Percentiles rank a stretch among this genome's conserved stretches.
Conservation (phyloP, 305 asterid genomes). For the Fraxinus sp. region DNA sequence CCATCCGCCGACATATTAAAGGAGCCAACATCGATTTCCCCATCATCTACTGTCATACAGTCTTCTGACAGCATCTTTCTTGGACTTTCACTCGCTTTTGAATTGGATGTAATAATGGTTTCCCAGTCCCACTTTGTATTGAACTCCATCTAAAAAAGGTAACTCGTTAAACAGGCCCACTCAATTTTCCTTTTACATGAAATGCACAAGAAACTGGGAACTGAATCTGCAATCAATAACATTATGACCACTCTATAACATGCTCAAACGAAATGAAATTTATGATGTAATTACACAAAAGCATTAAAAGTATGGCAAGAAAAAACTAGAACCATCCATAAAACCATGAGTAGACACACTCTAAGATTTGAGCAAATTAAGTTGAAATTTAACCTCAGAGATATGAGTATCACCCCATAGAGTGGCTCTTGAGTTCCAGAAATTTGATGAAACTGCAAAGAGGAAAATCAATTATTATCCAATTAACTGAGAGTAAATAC, state of each 20-base stretch:
- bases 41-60: constrained; percentile 61
- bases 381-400: constrained; percentile 3
- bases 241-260: constrained; percentile 18
- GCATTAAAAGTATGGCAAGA: background rate
- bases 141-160: constrained; percentile 62
- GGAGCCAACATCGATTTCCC: constrained; percentile 58
- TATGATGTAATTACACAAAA: background rate
- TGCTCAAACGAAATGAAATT: background rate
- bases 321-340: background rate
- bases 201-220: constrained; percentile 31
- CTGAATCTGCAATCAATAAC: constrained; percentile 26
- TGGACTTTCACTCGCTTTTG: constrained; percentile 52
- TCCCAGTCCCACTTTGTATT: constrained; percentile 74
- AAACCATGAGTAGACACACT: background rate
- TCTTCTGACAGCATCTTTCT: constrained; percentile 58
- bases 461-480: background rate
- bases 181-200: constrained; percentile 26
- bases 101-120: constrained; percentile 41
- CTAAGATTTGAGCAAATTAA: background rate
- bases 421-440: background rate
- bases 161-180: constrained; percentile 26
- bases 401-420: constrained; percentile 5
- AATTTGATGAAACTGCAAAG: constrained; percentile 2
- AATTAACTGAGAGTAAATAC: constrained; percentile 10
- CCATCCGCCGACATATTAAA: constrained; percentile 55